phyloP scores from a whole-genome alignment of 202 grass and related monocot genomes.

The Panicum hallii region DNA sequence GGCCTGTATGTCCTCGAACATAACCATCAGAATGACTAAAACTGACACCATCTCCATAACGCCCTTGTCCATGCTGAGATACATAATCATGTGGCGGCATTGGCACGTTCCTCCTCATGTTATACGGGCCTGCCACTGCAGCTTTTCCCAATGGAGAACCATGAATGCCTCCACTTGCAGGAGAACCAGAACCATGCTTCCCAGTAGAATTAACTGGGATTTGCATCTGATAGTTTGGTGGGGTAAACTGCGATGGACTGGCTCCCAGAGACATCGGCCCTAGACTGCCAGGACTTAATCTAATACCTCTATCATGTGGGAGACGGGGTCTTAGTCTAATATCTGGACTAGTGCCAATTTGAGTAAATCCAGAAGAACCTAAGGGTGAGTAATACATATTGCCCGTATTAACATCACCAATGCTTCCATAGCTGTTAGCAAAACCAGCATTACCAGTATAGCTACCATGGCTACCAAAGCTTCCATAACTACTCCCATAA shows the following conservation, averaged over 20 bases:
- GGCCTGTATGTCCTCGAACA: constrained; percentile 52
- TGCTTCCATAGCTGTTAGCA: constrained; percentile 88
- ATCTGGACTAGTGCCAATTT: constrained; percentile 83
- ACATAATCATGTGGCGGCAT: constrained; percentile 69
- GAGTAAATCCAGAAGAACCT: constrained; percentile 76
- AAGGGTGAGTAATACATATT: constrained; percentile 79
- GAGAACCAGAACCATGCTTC: constrained; percentile 76
- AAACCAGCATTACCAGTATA: constrained; percentile 79
- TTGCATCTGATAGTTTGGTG: constrained; percentile 86
- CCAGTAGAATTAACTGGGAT: constrained; percentile 64
- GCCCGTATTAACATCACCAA: constrained; percentile 65
- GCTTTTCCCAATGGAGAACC: constrained; percentile 79
- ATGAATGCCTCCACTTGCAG: constrained; percentile 70
- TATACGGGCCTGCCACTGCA: constrained; percentile 61
- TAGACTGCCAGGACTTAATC: constrained; percentile 75
- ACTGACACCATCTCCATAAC: constrained; percentile 65
- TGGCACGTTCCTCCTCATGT: constrained; percentile 68
- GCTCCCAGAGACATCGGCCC: constrained; percentile 83
- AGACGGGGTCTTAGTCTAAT: constrained; percentile 69
- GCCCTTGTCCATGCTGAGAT: constrained; percentile 65
- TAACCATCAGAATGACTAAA: constrained; percentile 67
- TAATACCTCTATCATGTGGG: constrained; percentile 81
- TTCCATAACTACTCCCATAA: constrained; percentile 95
- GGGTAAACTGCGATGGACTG: constrained; percentile 93
- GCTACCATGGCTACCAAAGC: constrained; percentile 81